Conservation (phyloP, 2,329 filamentous ascomycete species). For the Colletotrichum tofieldiae region DNA sequence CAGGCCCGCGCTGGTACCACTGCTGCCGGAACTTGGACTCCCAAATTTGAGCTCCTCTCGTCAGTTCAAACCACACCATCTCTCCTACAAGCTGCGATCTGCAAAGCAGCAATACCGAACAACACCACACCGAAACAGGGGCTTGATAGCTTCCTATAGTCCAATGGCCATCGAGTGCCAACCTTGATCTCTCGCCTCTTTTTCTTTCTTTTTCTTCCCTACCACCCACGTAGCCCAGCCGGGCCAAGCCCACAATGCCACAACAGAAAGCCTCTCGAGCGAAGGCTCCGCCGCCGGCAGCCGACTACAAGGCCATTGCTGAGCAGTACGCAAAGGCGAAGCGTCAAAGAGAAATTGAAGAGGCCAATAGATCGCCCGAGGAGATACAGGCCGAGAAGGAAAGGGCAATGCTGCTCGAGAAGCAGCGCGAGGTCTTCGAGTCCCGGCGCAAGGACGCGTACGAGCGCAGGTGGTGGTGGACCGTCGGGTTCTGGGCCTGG, state of each 20-base stretch:
- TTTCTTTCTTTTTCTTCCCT: conserved; percentile 29
- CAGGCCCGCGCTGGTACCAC: conserved; percentile 13
- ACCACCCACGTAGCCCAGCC: background rate
- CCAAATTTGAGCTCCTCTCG: conserved; percentile 40
- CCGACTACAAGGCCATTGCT: conserved; percentile 69
- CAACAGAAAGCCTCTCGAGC: conserved; percentile 35
- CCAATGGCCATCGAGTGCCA: conserved; percentile 41
- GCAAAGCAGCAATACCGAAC: conserved; percentile 13
- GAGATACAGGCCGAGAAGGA: conserved; percentile 49
- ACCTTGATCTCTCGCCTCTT: conserved; percentile 31
- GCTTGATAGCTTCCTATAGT: conserved; percentile 30
- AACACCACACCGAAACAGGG: conserved; percentile 31
- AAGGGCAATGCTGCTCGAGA: conserved; percentile 58
- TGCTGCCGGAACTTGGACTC: conserved; percentile 29
- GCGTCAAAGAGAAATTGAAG: conserved; percentile 62
- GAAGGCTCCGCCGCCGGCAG: conserved; percentile 36
- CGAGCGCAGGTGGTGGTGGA: conserved; percentile 70
- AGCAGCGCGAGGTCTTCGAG: conserved; percentile 64
- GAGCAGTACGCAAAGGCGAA: conserved; percentile 70
- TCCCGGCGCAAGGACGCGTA: conserved; percentile 64
- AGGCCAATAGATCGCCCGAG: conserved; percentile 52
- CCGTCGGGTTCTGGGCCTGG: conserved; percentile 78
- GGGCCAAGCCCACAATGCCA: conserved; percentile 35
- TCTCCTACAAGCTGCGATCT: conserved; percentile 24
- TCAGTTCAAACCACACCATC: conserved; percentile 11